Evolutionary conservation across 768 basidiomycete species (phyloP).

Genomic region (Gymnopilus dilepis): DNA sequence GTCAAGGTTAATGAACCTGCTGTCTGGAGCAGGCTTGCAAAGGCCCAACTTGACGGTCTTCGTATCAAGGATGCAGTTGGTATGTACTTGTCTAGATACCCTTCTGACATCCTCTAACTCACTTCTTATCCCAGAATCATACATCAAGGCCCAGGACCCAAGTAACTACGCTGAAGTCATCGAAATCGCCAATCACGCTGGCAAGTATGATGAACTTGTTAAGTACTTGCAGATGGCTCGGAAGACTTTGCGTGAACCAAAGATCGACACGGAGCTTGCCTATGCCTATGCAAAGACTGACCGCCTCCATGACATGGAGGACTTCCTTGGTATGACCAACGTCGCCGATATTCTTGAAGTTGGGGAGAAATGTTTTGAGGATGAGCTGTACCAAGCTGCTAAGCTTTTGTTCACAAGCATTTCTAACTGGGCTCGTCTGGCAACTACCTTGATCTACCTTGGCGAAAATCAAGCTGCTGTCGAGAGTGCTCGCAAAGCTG

Average conservation of each 20-base stretch:
- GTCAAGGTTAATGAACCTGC: constrained; percentile 96
- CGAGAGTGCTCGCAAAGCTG: constrained; percentile 98
- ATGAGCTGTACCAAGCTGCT: constrained; percentile 95
- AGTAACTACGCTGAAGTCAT: constrained; percentile 58
- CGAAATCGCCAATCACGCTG: constrained; percentile 94
- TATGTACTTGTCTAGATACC: constrained; percentile 36
- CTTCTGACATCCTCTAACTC: neutral
- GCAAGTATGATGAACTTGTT: constrained; percentile 88
- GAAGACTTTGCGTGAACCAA: constrained; percentile 94
- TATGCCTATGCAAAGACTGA: constrained; percentile 98
- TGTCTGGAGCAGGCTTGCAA: constrained; percentile 97
- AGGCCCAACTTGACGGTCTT: constrained; percentile 97
- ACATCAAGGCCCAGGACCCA: constrained; percentile 22
- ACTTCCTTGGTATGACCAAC: constrained; percentile 98
- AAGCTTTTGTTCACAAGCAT: constrained; percentile 96
- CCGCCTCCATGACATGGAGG: constrained; percentile 98
- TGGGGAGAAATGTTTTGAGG: constrained; percentile 99
- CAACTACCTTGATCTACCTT: constrained; percentile 97
- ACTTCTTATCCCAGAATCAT: constrained; percentile 32
- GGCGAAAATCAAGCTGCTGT: constrained; percentile 98
- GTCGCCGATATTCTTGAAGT: constrained; percentile 97
- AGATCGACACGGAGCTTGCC: constrained; percentile 96
- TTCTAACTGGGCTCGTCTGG: constrained; percentile 97
- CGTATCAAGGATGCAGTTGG: constrained; percentile 98
- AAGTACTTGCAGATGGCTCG: constrained; percentile 98